Evolutionary conservation across 1,284 basidiomycete genomes (phyloP).

Genomic region (Meira nashicola): DNA sequence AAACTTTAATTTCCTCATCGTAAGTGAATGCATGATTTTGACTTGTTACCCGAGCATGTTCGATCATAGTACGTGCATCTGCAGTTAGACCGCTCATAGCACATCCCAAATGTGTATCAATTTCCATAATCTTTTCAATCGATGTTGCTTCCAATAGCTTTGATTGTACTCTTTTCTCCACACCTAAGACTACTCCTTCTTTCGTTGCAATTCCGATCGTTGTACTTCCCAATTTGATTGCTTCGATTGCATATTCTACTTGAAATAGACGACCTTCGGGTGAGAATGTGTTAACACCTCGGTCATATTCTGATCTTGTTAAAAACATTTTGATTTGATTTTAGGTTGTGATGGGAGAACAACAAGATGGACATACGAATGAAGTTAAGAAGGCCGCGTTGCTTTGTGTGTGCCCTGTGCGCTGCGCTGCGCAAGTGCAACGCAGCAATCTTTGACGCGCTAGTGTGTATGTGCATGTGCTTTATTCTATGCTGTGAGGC

Average conservation of each 20-base stretch:
- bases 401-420: not conserved
- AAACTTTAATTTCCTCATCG: slow-evolving; percentile 89
- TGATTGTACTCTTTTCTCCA: slow-evolving; percentile 98
- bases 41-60: slow-evolving; percentile 94
- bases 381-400: not conserved
- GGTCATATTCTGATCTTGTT: slow-evolving; percentile 56
- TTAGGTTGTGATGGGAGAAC: not conserved
- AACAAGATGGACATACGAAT: not conserved
- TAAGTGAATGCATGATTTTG: slow-evolving; percentile 95
- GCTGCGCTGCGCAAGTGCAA: not conserved
- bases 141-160: slow-evolving; percentile 89
- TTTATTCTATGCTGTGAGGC: too few species aligned
- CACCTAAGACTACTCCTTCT: slow-evolving; percentile 85
- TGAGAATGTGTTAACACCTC: slow-evolving; percentile 98
- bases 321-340: slow-evolving; percentile 12
- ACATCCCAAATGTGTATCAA: slow-evolving; percentile 90
- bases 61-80: slow-evolving; percentile 98
- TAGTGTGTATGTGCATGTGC: too few species aligned
- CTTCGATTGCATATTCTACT: slow-evolving; percentile 89
- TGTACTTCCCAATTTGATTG: slow-evolving; percentile 70
- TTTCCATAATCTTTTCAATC: slow-evolving; percentile 99
- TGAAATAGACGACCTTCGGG: slow-evolving; percentile 92
- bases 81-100: slow-evolving; percentile 98
- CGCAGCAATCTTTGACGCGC: not conserved
- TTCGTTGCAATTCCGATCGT: slow-evolving; percentile 73